These are phyloP conservation scores for Pythium apleroticum DNA, from an alignment of 352 stramenopile genomes.

Conservation along the genomic window DNA sequence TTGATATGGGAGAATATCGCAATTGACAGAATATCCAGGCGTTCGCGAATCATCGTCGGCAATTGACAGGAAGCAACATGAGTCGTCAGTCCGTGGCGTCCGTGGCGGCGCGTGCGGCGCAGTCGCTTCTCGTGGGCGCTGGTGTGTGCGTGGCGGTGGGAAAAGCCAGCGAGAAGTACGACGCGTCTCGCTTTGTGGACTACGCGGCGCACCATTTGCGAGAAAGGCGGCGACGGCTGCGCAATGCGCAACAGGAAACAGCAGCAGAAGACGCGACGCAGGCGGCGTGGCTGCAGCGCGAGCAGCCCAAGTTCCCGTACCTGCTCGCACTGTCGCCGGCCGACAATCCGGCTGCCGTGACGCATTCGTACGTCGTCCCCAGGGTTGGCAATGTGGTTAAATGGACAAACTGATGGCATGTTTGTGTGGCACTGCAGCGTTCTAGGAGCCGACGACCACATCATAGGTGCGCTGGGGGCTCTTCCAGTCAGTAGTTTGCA, in stretches of 20 bases:
- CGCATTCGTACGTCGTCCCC: constrained; percentile 23
- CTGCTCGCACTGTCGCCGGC: constrained; percentile 55
- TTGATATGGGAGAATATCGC: neutral
- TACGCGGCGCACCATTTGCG: constrained; percentile 48
- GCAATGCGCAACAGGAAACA: constrained; percentile 6
- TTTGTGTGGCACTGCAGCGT: neutral
- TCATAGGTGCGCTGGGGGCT: constrained; percentile 8
- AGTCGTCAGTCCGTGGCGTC: neutral
- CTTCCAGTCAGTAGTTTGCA: neutral
- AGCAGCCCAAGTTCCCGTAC: constrained; percentile 65
- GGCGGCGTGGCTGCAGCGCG: constrained; percentile 43
- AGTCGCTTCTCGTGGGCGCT: constrained; percentile 28
- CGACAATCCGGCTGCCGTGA: constrained; percentile 36
- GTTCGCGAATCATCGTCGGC: neutral
- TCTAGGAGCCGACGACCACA: constrained; percentile 9
- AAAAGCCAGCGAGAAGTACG: constrained; percentile 45
- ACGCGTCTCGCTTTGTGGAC: constrained; percentile 30
- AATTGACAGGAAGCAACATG: neutral
- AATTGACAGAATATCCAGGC: neutral
- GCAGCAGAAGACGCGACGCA: neutral
- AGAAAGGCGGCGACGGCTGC: constrained; percentile 1
- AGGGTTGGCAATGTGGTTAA: too few relatives aligned
- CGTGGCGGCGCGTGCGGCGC: constrained; percentile 4
- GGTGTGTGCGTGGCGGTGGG: constrained; percentile 31
- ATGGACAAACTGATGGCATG: too few relatives aligned